Conservation (phyloP, 176 grass and related monocot species). For the Echinochloa phyllopogon region DNA sequence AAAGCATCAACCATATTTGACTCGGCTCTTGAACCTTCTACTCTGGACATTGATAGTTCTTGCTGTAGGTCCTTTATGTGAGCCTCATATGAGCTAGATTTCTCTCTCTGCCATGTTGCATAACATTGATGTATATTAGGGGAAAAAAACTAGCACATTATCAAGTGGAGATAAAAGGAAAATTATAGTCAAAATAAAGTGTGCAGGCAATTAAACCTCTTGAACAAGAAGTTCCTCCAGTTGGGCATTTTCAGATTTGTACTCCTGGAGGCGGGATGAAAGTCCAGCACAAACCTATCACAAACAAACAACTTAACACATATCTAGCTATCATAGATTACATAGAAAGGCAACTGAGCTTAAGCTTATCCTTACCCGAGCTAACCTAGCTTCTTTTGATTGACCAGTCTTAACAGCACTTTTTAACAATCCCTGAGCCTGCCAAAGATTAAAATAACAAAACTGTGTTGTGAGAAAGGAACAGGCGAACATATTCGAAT, state of each 20-base stretch:
- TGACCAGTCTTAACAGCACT: constrained; percentile 92
- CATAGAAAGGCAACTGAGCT: constrained; percentile 33
- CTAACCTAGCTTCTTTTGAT: constrained; percentile 99
- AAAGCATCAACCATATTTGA: constrained; percentile 98
- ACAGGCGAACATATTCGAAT: constrained; percentile 25
- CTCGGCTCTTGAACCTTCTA: constrained; percentile 86
- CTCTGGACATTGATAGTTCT: constrained; percentile 76
- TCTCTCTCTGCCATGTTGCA: constrained; percentile 77
- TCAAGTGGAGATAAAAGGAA: constrained; percentile 9
- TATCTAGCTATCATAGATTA: constrained; percentile 27
- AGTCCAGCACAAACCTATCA: constrained; percentile 92
- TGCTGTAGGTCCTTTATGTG: constrained; percentile 86
- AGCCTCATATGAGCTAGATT: constrained; percentile 76
- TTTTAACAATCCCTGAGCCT: constrained; percentile 96
- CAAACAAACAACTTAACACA: constrained; percentile 25
- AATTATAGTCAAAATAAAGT: constrained; percentile 25
- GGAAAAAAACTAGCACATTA: constrained; percentile 29
- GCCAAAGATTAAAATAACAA: constrained; percentile 47
- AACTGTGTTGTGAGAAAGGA: constrained; percentile 26
- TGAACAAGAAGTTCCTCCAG: constrained; percentile 96
- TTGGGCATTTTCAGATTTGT: constrained; percentile 97
- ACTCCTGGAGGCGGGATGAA: constrained; percentile 97
- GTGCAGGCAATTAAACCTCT: constrained; percentile 57
- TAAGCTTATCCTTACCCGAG: constrained; percentile 71
- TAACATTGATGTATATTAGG: constrained; percentile 41